Base-by-base conservation (phyloP, 1,284 basidiomycete species). In the Heliocybe sulcata region DNA sequence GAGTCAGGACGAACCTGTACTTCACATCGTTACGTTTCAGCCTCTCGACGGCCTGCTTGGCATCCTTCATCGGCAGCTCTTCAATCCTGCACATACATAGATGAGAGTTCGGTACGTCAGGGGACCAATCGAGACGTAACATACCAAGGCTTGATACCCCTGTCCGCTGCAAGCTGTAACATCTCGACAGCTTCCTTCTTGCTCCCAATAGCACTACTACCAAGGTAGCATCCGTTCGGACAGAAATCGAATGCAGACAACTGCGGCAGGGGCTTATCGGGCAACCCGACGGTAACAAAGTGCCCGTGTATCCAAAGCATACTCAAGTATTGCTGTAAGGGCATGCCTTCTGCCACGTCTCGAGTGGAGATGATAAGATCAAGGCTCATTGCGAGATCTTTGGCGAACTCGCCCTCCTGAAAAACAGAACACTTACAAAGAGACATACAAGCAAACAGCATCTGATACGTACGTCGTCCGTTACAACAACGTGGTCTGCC, bases 361-460 rank as follows among this genome's bases (percentile, higher is more conserved):
- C 64, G 64, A 53, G 74, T 77, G 53, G 79, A 81, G 61, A 89
- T 72, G 62, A 90, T 83, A 29, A 88, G 64, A 67, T 88, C 85
- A 27, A 88, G 71, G 49, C 75, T 72, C 33, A 67, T 67, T 22
- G 67, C 62, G 58, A 73, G 69, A 20, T 72, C 63, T 56, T 80
- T 68, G 22, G 72, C 69, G 61, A 81, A 85, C 22, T 73, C 20
- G 33, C 51, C 51, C 20, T 52, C 19, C 51, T 52, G 26, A 8
- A 33, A 6, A 12, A 29, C 4, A 19, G 16, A 16, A 26, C 27
- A 31, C 9, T 23, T 31, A 12, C 27, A 35, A 12, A 49, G 11
- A 19, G 45, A 9, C 9, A 19, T 19, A 47, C 45, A 25, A 9
- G 45, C 9, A 47, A 19, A 47, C 11, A 19, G 10, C 9, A 9